Conservation (phyloP, 75 land plant species). For the Adiantum capillusveneris region DNA sequence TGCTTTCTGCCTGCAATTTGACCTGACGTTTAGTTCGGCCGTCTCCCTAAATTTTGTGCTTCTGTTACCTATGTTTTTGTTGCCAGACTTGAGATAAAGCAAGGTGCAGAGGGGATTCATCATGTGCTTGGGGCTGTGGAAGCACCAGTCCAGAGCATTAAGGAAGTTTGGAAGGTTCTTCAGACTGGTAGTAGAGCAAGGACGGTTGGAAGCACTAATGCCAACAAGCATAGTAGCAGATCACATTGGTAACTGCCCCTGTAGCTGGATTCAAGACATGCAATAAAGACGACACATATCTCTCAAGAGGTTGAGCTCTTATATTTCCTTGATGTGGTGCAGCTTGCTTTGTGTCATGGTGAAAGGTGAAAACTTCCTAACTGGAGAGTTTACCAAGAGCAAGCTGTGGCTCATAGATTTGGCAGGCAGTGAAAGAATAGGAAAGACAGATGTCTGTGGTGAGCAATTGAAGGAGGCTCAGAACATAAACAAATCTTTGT, state of each 20-base stretch:
- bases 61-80: neutral
- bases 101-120: constrained; percentile 80
- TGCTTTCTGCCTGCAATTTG: neutral
- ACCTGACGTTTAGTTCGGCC: neutral
- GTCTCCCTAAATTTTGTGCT: no score
- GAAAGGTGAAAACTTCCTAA: constrained; percentile 66
- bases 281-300: neutral
- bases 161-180: constrained; percentile 90
- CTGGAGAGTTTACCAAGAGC: constrained; percentile 87
- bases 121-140: constrained; percentile 93
- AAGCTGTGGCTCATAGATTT: constrained; percentile 96
- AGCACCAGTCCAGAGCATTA: constrained; percentile 70
- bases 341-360: constrained; percentile 98
- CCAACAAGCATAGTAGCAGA: constrained; percentile 95
- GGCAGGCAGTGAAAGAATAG: constrained; percentile 95
- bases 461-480: constrained; percentile 94
- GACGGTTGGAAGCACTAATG: constrained; percentile 80
- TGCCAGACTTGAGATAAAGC: constrained; percentile 78
- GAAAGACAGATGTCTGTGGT: constrained; percentile 92
- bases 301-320: no score
- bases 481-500: constrained; percentile 86
- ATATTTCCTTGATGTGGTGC: neutral
- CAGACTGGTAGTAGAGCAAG: constrained; percentile 88
- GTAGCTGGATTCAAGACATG: neutral
- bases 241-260: constrained; percentile 76